Base-by-base conservation (phyloP, 768 basidiomycete species). In the Lactifluus piperatus region DNA sequence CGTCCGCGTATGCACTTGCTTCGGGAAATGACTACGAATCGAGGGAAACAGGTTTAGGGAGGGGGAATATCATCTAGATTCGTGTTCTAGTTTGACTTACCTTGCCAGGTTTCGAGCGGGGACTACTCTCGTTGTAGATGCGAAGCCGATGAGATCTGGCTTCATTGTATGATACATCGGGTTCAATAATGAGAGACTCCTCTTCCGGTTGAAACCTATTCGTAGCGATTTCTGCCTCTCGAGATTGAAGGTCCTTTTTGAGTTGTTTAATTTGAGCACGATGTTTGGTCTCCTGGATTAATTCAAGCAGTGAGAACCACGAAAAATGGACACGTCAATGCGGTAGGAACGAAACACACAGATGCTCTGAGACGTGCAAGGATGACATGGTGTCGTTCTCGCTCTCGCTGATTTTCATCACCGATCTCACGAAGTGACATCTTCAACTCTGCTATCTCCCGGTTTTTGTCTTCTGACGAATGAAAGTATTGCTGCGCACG, bases 231-330 rank as follows among this genome's bases (percentile, higher is more conserved):
- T 27, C 44, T 10, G 6, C 22, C 43, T 56, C 49, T 24, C 29
- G 59, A 20, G 44, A 46, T 29, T 41, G 37, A 16, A 56, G 54
- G 1, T 46, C 44, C 4, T 18, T 39, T 51, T 56, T 50, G 27
- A 60, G 59, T 10, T 61, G 54, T 37, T 48, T 56, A 45, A 56
- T 49, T 29, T 61, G 54, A 51, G 54, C 54, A 34, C 54, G 54
- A 14, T 45, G 49, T 56, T 56, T 60, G 8, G 27, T 45, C 3
- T 56, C 54, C 59, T 60, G 26, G 3, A 32, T 45, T 24, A 30
- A 11, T 16, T 44, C 14, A 7, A 27, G 9, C 24, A 14, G 34
- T 45, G 16, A 36, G 43, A 18, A 27, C 24, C 8, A 39, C 11
- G 13, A 10, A 8, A 16, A 24, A 20, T 1, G 8, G 9, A 5